phyloP scores from a whole-genome alignment of 768 basidiomycete genomes.

The Dioszegia hungarica region DNA sequence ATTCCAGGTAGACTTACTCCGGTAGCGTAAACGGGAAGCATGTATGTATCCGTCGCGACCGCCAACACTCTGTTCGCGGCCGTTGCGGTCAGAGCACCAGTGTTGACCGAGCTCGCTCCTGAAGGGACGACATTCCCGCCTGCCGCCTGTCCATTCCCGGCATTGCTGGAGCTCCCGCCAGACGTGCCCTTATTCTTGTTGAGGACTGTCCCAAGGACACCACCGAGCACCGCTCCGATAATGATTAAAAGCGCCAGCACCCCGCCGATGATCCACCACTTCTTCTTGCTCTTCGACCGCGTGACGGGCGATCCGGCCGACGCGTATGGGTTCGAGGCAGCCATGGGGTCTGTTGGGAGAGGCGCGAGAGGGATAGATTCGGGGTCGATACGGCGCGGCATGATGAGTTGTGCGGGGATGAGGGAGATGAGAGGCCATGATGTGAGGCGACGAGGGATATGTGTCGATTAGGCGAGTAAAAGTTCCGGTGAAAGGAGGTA shows the following conservation, averaged over 20 bases:
- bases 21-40: constrained; percentile 80
- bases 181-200: constrained; percentile 43
- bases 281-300: constrained; percentile 43
- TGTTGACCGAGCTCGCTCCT: constrained; percentile 18
- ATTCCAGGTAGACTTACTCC: constrained; percentile 59
- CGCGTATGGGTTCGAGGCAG: constrained; percentile 34
- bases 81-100: constrained; percentile 30
- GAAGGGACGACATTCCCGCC: constrained; percentile 5
- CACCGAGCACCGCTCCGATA: constrained; percentile 58
- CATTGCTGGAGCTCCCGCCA: background rate
- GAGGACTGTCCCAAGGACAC: constrained; percentile 62
- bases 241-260: constrained; percentile 49
- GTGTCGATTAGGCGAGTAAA: background rate
- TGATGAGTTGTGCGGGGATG: background rate
- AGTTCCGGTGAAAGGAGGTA: background rate
- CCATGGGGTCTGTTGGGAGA: constrained; percentile 34
- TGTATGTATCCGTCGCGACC: constrained; percentile 69
- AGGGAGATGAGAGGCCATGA: background rate
- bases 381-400: background rate
- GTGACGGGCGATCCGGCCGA: constrained; percentile 12
- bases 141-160: constrained; percentile 1
- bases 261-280: constrained; percentile 49
- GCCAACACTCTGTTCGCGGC: constrained; percentile 55
- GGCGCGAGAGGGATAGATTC: background rate
- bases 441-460: too few relatives aligned